Base-by-base conservation (phyloP, 768 basidiomycete species). In the Boletales sp. region DNA sequence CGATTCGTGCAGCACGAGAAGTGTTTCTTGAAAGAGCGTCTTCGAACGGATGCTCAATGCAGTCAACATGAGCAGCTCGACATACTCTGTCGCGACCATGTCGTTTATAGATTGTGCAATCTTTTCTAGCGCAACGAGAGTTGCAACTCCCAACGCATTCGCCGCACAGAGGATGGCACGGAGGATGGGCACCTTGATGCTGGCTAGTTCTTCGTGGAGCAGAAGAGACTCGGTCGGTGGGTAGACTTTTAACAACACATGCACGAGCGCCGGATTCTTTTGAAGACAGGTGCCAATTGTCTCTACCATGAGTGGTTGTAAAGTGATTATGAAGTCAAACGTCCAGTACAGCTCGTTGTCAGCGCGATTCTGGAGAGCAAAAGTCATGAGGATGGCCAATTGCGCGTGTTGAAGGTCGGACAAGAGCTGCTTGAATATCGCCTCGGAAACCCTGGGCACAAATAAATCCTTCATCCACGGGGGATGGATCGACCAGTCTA, bases 111-210 rank as follows among this genome's bases (percentile, higher is more conserved):
- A 69, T 13, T 54, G 59, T 0, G 74, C 65, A 3, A 84, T 59
- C 52, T 81, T 82, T 50, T 86, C 82, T 29, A 86, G 50, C 0
- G 78, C 82, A 1, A 79, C 81, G 15, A 85, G 74, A 17, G 77
- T 70, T 1, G 81, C 80, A 8, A 84, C 76, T 1, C 76, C 74
- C 6, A 81, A 66, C 1, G 71, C 59, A 47, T 84, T 82, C 3
- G 82, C 81, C 4, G 76, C 79, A 4, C 79, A 73, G 31, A 86
- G 67, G 43, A 85, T 69, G 39, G 71, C 75, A 27, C 68, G 72
- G 9, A 81, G 50, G 24, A 86, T 69, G 5, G 47, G n/a, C 57
- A 59, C 1, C 58, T 56, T 13, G 72, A 59, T 24, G 53, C 53
- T 17, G 13, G 29, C 45, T 1, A 65, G 49, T 19, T 73, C 54